Evolutionary conservation across 805 yeast species (phyloP).

Genomic region (Osmozyma mogii): DNA sequence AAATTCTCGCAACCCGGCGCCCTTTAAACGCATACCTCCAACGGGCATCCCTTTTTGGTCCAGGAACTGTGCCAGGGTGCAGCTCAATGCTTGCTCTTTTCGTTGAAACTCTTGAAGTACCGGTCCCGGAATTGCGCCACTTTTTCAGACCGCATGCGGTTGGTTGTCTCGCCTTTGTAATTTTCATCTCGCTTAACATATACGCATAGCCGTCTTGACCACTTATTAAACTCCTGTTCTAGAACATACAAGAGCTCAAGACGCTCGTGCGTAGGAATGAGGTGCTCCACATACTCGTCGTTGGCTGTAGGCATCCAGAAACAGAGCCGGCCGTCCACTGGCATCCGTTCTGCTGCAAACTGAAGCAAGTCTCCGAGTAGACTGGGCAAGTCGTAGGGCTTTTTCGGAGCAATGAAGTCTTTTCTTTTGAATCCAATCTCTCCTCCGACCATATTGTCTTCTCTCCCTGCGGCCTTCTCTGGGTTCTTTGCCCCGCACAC

Average conservation of each 20-base stretch:
- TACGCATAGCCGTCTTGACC: constrained; percentile 84
- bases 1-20: constrained; percentile 11
- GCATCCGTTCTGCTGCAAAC: constrained; percentile 67
- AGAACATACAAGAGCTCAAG: constrained; percentile 65
- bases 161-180: constrained; percentile 42
- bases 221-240: constrained; percentile 83
- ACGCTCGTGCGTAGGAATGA: constrained; percentile 71
- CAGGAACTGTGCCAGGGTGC: not conserved
- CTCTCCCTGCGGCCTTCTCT: constrained; percentile 65
- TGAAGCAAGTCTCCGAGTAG: constrained; percentile 69
- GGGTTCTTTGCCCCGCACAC: constrained; percentile 77
- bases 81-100: constrained; percentile 15
- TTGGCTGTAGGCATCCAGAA: constrained; percentile 99
- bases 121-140: constrained; percentile 62
- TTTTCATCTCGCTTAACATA: constrained; percentile 55
- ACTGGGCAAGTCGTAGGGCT: constrained; percentile 74
- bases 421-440: constrained; percentile 65
- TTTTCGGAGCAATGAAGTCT: constrained; percentile 89
- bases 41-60: not conserved
- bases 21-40: constrained; percentile 11
- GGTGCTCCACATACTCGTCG: constrained; percentile 62
- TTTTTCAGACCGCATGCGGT: constrained; percentile 38
- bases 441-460: constrained; percentile 68
- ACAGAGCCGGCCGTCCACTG: constrained; percentile 70
- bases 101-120: constrained; percentile 62